Conservation (phyloP, 129 eudicot species). For the Flaveria trinervia region DNA sequence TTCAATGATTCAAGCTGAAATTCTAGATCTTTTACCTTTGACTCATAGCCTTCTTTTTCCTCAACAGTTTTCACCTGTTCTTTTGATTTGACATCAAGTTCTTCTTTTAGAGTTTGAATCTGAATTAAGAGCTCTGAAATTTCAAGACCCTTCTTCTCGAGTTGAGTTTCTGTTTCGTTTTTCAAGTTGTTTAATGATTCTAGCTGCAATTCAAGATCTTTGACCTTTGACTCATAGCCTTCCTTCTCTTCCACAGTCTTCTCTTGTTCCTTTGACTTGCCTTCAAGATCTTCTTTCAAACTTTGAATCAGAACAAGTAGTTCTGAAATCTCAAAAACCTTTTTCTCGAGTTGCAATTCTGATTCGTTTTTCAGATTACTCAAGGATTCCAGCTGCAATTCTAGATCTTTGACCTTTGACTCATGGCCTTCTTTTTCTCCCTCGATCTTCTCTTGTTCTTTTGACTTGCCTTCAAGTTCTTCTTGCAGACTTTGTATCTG, state of each 20-base stretch:
- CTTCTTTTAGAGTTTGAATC: slow-evolving; percentile 46
- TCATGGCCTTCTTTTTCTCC: slow-evolving; percentile 50
- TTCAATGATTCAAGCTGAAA: slow-evolving; percentile 34
- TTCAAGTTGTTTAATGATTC: slow-evolving; percentile 11
- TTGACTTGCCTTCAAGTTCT: slow-evolving; percentile 42
- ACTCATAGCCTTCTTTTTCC: slow-evolving; percentile 47
- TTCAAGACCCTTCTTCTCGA: slow-evolving; percentile 49
- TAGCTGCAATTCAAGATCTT: slow-evolving; percentile 30
- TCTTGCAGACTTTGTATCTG: slow-evolving; percentile 39
- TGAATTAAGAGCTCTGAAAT: slow-evolving; percentile 39
- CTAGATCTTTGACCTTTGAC: slow-evolving; percentile 41
- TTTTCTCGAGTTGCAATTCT: slow-evolving; percentile 48
- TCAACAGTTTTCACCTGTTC: slow-evolving; percentile 40
- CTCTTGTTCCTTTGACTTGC: slow-evolving; percentile 35
- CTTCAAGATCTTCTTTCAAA: slow-evolving; percentile 44
- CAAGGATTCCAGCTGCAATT: slow-evolving; percentile 38
- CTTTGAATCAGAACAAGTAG: slow-evolving; percentile 28
- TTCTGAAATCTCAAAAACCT: slow-evolving; percentile 35
- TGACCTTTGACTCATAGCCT: slow-evolving; percentile 20
- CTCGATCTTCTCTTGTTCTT: slow-evolving; percentile 35
- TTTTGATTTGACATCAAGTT: slow-evolving; percentile 45
- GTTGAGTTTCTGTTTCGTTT: slow-evolving; percentile 18
- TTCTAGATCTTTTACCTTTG: slow-evolving; percentile 46
- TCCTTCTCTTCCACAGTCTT: slow-evolving; percentile 28
- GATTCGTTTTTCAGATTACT: slow-evolving; percentile 39